Evolutionary conservation across 2,329 filamentous ascomycete genomes (phyloP).

Genomic region (Rasamsonia emersonii): DNA sequence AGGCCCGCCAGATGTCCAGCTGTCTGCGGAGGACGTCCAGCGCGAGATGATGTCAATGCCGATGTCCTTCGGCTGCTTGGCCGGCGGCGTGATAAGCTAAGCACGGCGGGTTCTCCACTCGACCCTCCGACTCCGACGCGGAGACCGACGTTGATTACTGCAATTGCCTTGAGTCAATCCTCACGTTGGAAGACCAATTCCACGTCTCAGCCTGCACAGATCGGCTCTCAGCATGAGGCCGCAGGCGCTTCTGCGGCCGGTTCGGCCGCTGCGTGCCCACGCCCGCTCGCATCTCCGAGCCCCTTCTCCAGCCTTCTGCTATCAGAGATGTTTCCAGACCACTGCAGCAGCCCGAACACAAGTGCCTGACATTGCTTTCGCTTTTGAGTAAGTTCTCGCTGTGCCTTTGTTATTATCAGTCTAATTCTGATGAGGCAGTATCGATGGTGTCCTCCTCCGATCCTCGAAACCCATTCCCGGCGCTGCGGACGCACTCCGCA

Average conservation of each 20-base stretch:
- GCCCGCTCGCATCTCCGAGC: conserved; percentile 12
- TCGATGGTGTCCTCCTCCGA: conserved; percentile 92
- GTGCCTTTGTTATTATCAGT: conserved; percentile 2
- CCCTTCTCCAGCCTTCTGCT: conserved; percentile 5
- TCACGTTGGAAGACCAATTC: too few relatives aligned
- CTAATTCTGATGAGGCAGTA: conserved; percentile 40
- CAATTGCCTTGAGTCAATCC: too few relatives aligned
- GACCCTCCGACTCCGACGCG: too few relatives aligned
- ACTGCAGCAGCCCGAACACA: conserved; percentile 15
- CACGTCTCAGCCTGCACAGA: too few relatives aligned
- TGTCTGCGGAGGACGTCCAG: too few relatives aligned
- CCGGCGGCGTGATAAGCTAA: too few relatives aligned
- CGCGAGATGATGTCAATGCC: too few relatives aligned
- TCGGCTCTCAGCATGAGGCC: too few relatives aligned
- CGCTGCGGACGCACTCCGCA: conserved; percentile 63
- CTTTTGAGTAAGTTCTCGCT: conserved; percentile 33
- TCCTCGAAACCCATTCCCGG: conserved; percentile 70
- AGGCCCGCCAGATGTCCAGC: too few relatives aligned
- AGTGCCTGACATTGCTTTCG: conserved; percentile 36
- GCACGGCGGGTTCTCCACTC: too few relatives aligned
- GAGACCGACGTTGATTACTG: too few relatives aligned
- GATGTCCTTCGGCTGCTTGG: too few relatives aligned
- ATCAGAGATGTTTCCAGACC: conserved; percentile 20
- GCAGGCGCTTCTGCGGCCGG: conserved; percentile 17
- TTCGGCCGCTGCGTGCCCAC: conserved; percentile 17